phyloP scores from a whole-genome alignment of 768 basidiomycete species.

The Agrocybe praecox region DNA sequence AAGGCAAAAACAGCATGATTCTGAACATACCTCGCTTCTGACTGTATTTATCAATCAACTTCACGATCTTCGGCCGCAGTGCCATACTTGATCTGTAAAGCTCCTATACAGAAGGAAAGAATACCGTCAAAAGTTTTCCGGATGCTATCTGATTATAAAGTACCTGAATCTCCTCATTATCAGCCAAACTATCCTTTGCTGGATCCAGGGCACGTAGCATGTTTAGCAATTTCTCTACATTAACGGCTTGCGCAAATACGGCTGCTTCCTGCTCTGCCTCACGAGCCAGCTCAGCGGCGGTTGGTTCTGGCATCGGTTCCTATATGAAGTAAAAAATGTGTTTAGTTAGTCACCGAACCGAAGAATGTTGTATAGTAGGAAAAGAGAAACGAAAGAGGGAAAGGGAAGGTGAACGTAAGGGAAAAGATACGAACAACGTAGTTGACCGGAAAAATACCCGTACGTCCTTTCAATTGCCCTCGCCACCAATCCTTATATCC shows the following conservation, averaged over 20 bases:
- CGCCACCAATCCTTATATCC: conserved; percentile 98
- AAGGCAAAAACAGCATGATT: not conserved
- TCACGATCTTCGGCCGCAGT: conserved; percentile 92
- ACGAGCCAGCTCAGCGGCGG: conserved; percentile 68
- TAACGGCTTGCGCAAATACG: conserved; percentile 84
- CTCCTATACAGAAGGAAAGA: conserved; percentile 51
- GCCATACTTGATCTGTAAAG: conserved; percentile 90
- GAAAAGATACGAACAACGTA: conserved; percentile 71
- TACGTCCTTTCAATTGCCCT: conserved; percentile 86
- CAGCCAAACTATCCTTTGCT: conserved; percentile 80
- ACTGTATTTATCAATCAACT: conserved; percentile 95
- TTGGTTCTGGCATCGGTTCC: conserved; percentile 88
- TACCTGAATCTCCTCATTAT: conserved; percentile 89
- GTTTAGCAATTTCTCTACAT: conserved; percentile 78
- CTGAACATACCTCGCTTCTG: conserved; percentile 70
- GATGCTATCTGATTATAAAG: not conserved
- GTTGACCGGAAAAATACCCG: conserved; percentile 96
- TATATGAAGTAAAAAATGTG: conserved; percentile 23
- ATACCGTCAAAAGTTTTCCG: conserved; percentile 4
- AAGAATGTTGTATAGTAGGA: not conserved
- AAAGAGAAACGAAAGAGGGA: too few relatives aligned
- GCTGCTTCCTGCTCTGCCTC: conserved; percentile 89
- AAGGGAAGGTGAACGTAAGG: too few relatives aligned
- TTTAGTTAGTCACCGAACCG: not conserved
- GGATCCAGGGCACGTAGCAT: conserved; percentile 78